Percentiles rank a stretch among this genome's conserved stretches.
phyloP scores from a whole-genome alignment of 2,329 filamentous ascomycete genomes.

The Trichophyton benhamiae region DNA sequence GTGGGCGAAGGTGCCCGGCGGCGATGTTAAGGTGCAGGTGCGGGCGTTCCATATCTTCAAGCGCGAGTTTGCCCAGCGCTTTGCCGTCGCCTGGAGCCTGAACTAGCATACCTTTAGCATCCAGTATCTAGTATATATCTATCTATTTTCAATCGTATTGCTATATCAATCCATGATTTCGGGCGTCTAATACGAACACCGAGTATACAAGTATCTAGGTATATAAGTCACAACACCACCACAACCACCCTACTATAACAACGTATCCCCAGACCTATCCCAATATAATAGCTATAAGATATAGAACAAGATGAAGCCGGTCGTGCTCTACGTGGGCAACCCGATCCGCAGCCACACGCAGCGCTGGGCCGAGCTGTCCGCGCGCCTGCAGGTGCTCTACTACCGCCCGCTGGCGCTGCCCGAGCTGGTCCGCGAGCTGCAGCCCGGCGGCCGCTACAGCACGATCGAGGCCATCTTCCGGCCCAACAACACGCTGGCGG shows the following conservation, averaged over 20 bases:
- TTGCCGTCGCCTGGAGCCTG: slow-evolving; percentile 13
- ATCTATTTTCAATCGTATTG: too few relatives aligned
- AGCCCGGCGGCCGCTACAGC: slow-evolving; percentile 10
- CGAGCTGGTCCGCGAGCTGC: slow-evolving; percentile 10
- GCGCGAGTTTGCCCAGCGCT: slow-evolving; percentile 8
- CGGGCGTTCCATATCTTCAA: slow-evolving; percentile 8
- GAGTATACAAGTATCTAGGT: too few relatives aligned
- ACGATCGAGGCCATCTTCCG: slow-evolving; percentile 13
- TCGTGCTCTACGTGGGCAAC: slow-evolving; percentile 12
- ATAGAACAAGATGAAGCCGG: slow-evolving; percentile 4
- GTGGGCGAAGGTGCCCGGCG: slow-evolving; percentile 12
- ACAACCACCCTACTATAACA: not conserved
- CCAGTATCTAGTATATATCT: not conserved
- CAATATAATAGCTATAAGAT: not conserved
- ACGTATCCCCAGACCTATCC: not conserved
- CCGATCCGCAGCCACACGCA: slow-evolving; percentile 8
- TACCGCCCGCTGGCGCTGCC: slow-evolving; percentile 9
- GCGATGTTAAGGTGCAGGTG: slow-evolving; percentile 5
- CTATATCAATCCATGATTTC: too few relatives aligned
- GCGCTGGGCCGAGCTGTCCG: slow-evolving; percentile 10
- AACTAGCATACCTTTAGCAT: not conserved
- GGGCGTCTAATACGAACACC: too few relatives aligned
- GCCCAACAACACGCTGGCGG: slow-evolving; percentile 7
- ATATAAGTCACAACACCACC: too few relatives aligned
- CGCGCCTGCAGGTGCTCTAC: slow-evolving; percentile 12